These are phyloP conservation scores for Arabis alpina DNA, from an alignment of 345 rosid species.

Conservation along the genomic window DNA sequence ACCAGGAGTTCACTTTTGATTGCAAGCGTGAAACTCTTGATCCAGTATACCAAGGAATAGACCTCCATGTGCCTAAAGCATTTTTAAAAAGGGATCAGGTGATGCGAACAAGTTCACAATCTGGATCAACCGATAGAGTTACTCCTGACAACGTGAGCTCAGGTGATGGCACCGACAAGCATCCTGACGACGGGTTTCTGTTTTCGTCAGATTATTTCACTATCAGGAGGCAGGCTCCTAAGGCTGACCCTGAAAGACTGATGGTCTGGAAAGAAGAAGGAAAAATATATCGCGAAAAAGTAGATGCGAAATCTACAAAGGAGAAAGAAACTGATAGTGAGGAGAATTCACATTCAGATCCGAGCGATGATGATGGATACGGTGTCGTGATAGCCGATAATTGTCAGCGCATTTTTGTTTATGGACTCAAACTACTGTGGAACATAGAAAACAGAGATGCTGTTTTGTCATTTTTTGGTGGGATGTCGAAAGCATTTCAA, in stretches of 20 bases:
- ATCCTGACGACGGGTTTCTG: conserved; percentile 87
- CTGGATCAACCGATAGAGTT: conserved; percentile 59
- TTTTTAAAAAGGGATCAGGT: conserved; percentile 59
- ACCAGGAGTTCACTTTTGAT: conserved; percentile 84
- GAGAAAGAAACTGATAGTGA: conserved; percentile 84
- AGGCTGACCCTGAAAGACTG: conserved; percentile 84
- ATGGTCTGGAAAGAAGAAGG: conserved; percentile 99
- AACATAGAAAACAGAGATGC: conserved; percentile 90
- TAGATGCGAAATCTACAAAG: conserved; percentile 74
- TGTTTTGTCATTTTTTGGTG: conserved; percentile 91
- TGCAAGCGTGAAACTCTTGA: conserved; percentile 91
- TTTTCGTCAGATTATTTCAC: conserved; percentile 93
- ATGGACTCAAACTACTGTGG: conserved; percentile 86
- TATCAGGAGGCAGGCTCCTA: conserved; percentile 91
- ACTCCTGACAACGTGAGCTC: conserved; percentile 51
- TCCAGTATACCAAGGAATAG: conserved; percentile 91
- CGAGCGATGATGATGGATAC: conserved; percentile 94
- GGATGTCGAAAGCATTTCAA: conserved; percentile 88
- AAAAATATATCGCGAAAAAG: conserved; percentile 82
- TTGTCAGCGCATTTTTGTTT: conserved; percentile 88
- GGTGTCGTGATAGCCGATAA: conserved; percentile 92
- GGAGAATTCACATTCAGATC: conserved; percentile 83
- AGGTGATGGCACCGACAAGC: conserved; percentile 54
- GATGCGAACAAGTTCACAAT: conserved; percentile 60
- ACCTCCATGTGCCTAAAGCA: conserved; percentile 78